A percentile compares a stretch with the other conserved stretches of the same genome.
phyloP scores from a whole-genome alignment of 2,329 filamentous ascomycete species.

The Aspergillus amoenus region DNA sequence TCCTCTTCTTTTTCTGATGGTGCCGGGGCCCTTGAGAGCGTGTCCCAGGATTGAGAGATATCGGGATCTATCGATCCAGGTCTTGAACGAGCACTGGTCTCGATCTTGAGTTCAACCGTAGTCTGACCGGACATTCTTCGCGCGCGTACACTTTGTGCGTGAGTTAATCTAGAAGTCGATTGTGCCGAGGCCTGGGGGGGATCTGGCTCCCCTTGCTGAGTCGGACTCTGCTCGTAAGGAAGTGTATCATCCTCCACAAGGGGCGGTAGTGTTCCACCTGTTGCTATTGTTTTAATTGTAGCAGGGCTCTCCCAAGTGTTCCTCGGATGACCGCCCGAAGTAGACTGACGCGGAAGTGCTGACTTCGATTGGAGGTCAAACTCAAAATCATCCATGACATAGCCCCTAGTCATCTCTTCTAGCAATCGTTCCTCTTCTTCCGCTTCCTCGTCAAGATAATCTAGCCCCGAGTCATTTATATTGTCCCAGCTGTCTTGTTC shows the following conservation, averaged over 20 bases:
- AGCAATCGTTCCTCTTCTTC: conserved; percentile 74
- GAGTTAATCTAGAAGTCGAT: conserved; percentile 1
- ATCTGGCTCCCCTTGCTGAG: conserved; percentile 43
- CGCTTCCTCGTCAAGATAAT: conserved; percentile 61
- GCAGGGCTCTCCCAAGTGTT: conserved; percentile 79
- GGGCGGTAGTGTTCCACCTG: conserved; percentile 68
- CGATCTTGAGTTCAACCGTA: conserved; percentile 81
- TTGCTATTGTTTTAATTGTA: conserved; percentile 69
- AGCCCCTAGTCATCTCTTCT: conserved; percentile 84
- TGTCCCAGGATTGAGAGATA: conserved; percentile 28
- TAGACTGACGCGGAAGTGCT: conserved; percentile 72
- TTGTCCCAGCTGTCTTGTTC: conserved; percentile 27
- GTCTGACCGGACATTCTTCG: conserved; percentile 79
- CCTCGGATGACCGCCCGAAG: conserved; percentile 75
- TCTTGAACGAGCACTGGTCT: conserved; percentile 57
- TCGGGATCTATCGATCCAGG: conserved; percentile 22
- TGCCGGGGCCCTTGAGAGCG: conserved; percentile 25
- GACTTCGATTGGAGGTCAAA: conserved; percentile 69
- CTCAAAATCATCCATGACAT: conserved; percentile 78
- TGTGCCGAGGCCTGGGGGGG: conserved; percentile 1
- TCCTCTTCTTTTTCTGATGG: conserved; percentile 32
- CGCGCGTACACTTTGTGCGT: conserved; percentile 61
- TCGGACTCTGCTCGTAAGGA: conserved; percentile 33
- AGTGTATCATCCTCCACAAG: conserved; percentile 63
- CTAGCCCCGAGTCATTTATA: conserved; percentile 30